A percentile compares a stretch with the other conserved stretches of the same genome.
phyloP scores from a whole-genome alignment of 148 eudicot genomes.

The Vaccinium vitisidaea region DNA sequence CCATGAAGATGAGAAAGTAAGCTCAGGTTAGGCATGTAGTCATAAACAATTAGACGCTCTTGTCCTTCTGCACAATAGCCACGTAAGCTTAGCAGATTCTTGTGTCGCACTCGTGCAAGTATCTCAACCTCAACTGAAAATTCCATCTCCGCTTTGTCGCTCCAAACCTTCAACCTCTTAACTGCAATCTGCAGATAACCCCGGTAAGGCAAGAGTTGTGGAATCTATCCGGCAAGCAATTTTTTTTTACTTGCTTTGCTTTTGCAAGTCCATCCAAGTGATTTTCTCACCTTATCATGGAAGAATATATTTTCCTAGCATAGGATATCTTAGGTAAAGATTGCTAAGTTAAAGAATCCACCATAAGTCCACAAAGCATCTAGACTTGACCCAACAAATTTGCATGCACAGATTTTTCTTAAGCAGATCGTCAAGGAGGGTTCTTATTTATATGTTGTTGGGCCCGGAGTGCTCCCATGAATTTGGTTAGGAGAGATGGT shows the following conservation, averaged over 20 bases:
- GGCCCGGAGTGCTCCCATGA: too few relatives aligned
- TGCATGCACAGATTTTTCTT: background rate
- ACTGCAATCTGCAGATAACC: slow-evolving; percentile 75
- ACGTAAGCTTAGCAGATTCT: slow-evolving; percentile 75
- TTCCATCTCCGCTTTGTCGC: slow-evolving; percentile 84
- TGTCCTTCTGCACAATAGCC: slow-evolving; percentile 96
- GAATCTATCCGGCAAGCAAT: background rate
- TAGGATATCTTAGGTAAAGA: background rate
- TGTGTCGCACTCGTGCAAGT: slow-evolving; percentile 84
- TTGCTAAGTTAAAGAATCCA: background rate
- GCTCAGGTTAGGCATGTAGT: slow-evolving; percentile 88
- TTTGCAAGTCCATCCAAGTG: background rate
- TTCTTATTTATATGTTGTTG: background rate
- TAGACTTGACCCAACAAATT: background rate
- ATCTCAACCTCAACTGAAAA: slow-evolving; percentile 84
- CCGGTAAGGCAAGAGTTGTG: background rate
- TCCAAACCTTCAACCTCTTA: slow-evolving; percentile 87
- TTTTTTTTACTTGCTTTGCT: background rate
- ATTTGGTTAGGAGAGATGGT: too few relatives aligned
- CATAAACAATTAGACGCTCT: slow-evolving; percentile 88
- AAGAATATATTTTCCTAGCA: background rate
- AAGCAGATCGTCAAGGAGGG: background rate
- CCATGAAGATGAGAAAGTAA: slow-evolving; percentile 88
- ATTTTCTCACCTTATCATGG: background rate
- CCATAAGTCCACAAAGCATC: background rate